These are phyloP conservation scores for Hymenotorrendiella dingleyae DNA, from an alignment of 2,329 filamentous ascomycete species.

Conservation along the genomic window DNA sequence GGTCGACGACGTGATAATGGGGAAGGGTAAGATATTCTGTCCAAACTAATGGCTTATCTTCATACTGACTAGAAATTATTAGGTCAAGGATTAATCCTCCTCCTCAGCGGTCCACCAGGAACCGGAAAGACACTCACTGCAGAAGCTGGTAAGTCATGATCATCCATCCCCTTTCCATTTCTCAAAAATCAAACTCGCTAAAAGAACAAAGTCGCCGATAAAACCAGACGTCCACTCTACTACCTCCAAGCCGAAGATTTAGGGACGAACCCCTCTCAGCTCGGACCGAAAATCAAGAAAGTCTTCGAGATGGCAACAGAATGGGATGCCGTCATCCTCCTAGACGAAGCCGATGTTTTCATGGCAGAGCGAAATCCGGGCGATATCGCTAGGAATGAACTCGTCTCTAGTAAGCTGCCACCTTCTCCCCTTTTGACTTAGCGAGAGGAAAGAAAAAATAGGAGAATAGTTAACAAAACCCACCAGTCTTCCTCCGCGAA, in stretches of 20 bases:
- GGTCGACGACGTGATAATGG: slow-evolving; percentile 21
- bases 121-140: slow-evolving; percentile 22
- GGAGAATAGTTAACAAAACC: background rate
- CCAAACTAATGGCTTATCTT: too few relatives aligned
- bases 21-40: slow-evolving; percentile 35
- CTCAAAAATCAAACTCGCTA: too few relatives aligned
- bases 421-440: background rate
- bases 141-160: slow-evolving; percentile 33
- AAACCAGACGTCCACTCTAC: slow-evolving; percentile 16
- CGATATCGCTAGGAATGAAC: slow-evolving; percentile 43
- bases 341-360: slow-evolving; percentile 45
- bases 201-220: slow-evolving; percentile 12
- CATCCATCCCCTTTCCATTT: background rate
- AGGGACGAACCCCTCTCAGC: slow-evolving; percentile 10
- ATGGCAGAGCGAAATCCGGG: slow-evolving; percentile 40
- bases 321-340: slow-evolving; percentile 19
- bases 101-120: slow-evolving; percentile 32
- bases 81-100: slow-evolving; percentile 38
- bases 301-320: slow-evolving; percentile 20
- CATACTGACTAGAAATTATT: too few relatives aligned
- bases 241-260: slow-evolving; percentile 19
- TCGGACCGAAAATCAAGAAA: slow-evolving; percentile 18
- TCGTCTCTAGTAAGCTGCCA: slow-evolving; percentile 34
- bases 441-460: background rate
- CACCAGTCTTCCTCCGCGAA: slow-evolving; percentile 3